A percentile compares a stretch with the other conserved stretches of the same genome.
phyloP scores from a whole-genome alignment of 495 filamentous ascomycete genomes.

The Hapsidospora chrysogenum region DNA sequence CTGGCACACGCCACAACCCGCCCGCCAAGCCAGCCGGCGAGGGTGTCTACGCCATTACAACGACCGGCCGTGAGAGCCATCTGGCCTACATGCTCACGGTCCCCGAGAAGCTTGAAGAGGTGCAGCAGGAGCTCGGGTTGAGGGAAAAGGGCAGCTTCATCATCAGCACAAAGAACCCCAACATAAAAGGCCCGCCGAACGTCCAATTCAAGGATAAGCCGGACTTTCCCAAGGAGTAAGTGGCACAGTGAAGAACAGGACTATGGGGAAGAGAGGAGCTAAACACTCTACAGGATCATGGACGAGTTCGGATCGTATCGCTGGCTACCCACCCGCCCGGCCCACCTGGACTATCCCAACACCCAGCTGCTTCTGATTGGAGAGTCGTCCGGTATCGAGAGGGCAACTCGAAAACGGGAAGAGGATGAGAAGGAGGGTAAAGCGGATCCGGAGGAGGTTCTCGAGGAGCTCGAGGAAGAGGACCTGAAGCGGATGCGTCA shows the following conservation, averaged over 20 bases:
- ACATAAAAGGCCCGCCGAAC: slow-evolving; percentile 43
- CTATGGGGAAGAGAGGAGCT: slow-evolving; percentile 52
- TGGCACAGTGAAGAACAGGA: slow-evolving; percentile 16
- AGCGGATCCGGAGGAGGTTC: slow-evolving; percentile 37
- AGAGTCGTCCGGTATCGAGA: slow-evolving; percentile 44
- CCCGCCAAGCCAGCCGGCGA: slow-evolving; percentile 64
- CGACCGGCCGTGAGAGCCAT: slow-evolving; percentile 52
- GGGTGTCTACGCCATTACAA: slow-evolving; percentile 74
- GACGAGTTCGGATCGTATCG: slow-evolving; percentile 58
- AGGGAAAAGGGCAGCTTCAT: slow-evolving; percentile 59
- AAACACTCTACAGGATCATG: slow-evolving; percentile 30
- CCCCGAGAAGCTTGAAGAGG: slow-evolving; percentile 48
- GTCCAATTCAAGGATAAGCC: slow-evolving; percentile 47
- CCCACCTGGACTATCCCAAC: slow-evolving; percentile 63
- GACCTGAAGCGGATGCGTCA: slow-evolving; percentile 21
- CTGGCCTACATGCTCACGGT: slow-evolving; percentile 72
- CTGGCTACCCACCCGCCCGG: slow-evolving; percentile 59
- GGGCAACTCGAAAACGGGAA: slow-evolving; percentile 40
- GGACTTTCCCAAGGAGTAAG: slow-evolving; percentile 55
- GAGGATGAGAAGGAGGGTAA: slow-evolving; percentile 39
- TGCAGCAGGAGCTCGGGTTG: slow-evolving; percentile 67
- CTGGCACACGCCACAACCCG: slow-evolving; percentile 49
- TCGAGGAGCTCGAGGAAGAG: slow-evolving; percentile 27
- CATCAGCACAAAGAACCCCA: slow-evolving; percentile 66
- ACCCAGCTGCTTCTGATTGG: slow-evolving; percentile 76